phyloP scores from a whole-genome alignment of 2,329 filamentous ascomycete species.

The Colletotrichum abscissum region DNA sequence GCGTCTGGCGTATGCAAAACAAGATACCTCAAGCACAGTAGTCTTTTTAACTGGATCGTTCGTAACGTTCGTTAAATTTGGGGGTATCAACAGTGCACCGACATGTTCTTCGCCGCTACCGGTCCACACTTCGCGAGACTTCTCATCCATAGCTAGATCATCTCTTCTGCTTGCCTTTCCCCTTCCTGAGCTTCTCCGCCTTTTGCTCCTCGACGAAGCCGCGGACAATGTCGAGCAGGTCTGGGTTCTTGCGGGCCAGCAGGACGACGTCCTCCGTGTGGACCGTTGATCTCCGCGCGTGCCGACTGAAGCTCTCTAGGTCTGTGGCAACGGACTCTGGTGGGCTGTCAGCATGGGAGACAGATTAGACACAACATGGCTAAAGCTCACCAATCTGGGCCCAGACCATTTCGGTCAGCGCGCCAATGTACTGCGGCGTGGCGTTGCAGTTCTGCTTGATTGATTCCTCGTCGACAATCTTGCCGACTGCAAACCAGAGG shows the following conservation, averaged over 20 bases:
- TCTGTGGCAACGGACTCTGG: conserved; percentile 68
- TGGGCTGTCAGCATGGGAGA: not conserved
- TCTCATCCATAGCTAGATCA: not conserved
- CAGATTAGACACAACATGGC: not conserved
- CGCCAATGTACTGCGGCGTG: conserved; percentile 90
- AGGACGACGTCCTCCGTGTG: conserved; percentile 90
- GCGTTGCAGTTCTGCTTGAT: conserved; percentile 81
- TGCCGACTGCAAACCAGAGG: conserved; percentile 85
- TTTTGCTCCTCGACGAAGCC: conserved; percentile 73
- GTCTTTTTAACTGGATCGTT: not conserved
- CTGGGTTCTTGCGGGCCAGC: conserved; percentile 87
- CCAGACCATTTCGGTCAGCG: conserved; percentile 88
- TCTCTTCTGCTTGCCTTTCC: conserved; percentile 23
- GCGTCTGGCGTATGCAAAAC: not conserved
- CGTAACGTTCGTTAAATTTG: not conserved
- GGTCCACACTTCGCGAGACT: too few relatives aligned
- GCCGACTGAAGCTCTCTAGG: conserved; percentile 70
- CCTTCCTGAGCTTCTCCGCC: conserved; percentile 48
- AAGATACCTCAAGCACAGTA: conserved; percentile 5
- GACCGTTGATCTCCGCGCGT: conserved; percentile 84
- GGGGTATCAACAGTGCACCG: conserved; percentile 22
- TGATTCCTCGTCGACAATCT: conserved; percentile 89
- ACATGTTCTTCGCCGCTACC: too few relatives aligned
- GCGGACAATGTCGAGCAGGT: conserved; percentile 80
- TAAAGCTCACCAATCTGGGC: conserved; percentile 71